Evolutionary conservation across 768 basidiomycete species (phyloP).

Genomic region (Lyophyllum decastes): DNA sequence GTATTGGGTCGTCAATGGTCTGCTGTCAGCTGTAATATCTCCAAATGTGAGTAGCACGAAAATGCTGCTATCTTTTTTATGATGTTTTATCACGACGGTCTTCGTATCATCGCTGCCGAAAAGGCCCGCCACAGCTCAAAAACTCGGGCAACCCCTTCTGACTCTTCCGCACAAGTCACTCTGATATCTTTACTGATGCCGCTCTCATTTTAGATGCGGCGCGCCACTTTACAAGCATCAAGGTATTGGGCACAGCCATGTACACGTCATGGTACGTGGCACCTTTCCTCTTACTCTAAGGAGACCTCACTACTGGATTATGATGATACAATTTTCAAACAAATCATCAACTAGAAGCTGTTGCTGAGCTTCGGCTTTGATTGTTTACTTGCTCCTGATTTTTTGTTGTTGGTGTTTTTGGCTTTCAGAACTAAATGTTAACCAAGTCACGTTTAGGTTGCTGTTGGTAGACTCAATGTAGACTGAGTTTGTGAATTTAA

Average conservation of each 20-base stretch:
- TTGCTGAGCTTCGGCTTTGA: slow-evolving; percentile 78
- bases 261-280: too few species aligned
- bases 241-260: too few species aligned
- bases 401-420: neutral
- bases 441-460: slow-evolving; percentile 10
- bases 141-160: slow-evolving; percentile 81
- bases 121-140: slow-evolving; percentile 93
- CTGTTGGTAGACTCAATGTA: neutral
- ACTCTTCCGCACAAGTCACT: slow-evolving; percentile 27
- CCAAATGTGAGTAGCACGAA: slow-evolving; percentile 32
- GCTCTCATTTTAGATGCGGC: neutral
- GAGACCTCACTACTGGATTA: neutral
- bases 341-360: slow-evolving; percentile 87
- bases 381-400: slow-evolving; percentile 42
- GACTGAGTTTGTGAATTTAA: neutral
- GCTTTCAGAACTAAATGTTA: slow-evolving; percentile 6
- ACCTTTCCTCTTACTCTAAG: too few species aligned
- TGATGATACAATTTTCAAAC: slow-evolving; percentile 45
- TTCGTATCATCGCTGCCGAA: slow-evolving; percentile 85
- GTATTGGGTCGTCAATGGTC: neutral
- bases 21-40: neutral
- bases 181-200: slow-evolving; percentile 1
- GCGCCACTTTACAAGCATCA: too few species aligned
- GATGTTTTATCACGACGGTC: slow-evolving; percentile 92
- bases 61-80: slow-evolving; percentile 30